Evolutionary conservation across 2,329 filamentous ascomycete genomes (phyloP), one percentile per base, ranked within the genome.

Genomic region (Cordyceps militaris): DNA sequence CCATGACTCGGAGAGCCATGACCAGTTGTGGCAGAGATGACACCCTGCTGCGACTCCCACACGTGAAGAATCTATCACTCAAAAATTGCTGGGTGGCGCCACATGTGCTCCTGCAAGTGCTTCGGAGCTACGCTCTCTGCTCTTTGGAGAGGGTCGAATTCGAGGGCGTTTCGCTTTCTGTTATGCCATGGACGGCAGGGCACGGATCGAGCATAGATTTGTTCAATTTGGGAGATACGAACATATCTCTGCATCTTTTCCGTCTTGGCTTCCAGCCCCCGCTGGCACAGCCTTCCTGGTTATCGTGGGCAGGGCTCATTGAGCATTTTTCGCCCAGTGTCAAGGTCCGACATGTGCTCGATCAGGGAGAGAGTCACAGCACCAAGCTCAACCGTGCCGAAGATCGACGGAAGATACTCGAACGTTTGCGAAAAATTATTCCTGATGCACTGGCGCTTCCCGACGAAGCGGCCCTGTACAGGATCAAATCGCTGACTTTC

Each of bases 1-100:
- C 63, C 42, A 73, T 76, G 71, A 58, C 13, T 38, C 34, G 14
- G n/a, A n/a, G 3, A n/a, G 69, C 73, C 5, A 66, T 67, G 36
- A 66, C 65, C 11, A 64, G 68, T n/a, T 16, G 64, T 67, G 64
- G 72, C 21, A 8, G 11, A 4, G 57, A 58, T 34, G 1, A 9
- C 1, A 66, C 71, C 28, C 59, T 84, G 6, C 66, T 85, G n/a
- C 67, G 68, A 1, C 76, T 90, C 46, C 81, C 80, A 3, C 69
- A 81, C 63, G 68, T 89, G 24, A 74, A 81, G 60, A 73, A 82
- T 51, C 68, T 90, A 2, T 84, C 79, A 0, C 71, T 89, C 9
- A 82, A 82, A 63, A 89, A 89, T 63, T 88, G 86, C 70, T 89
- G 86, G 85, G 73, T 83, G 13, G 79, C 79, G 3, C 85, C 86